Evolutionary conservation across 2,329 filamentous ascomycete species (phyloP).

Genomic region (Neofusicoccum kwambonambiense): DNA sequence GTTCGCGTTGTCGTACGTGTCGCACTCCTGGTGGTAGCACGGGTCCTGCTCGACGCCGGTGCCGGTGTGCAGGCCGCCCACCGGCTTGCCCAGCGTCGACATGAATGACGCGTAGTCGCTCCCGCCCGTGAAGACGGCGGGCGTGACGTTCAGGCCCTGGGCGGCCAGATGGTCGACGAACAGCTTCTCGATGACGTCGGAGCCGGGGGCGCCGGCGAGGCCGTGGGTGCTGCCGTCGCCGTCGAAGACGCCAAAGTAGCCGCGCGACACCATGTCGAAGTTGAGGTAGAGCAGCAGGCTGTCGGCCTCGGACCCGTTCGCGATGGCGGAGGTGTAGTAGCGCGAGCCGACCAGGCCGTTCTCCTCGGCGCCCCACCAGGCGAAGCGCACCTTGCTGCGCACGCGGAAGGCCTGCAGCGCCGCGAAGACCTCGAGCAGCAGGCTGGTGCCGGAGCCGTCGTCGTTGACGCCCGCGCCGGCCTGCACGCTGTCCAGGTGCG

Average conservation of each 20-base stretch:
- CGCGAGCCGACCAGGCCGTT: constrained; percentile 58
- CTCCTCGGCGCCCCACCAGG: constrained; percentile 68
- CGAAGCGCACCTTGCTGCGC: constrained; percentile 66
- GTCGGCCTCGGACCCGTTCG: constrained; percentile 53
- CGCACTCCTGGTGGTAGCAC: constrained; percentile 39
- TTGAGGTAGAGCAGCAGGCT: constrained; percentile 68
- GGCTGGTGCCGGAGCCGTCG: constrained; percentile 47
- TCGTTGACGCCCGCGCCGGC: constrained; percentile 58
- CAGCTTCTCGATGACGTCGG: constrained; percentile 34
- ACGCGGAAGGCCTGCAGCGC: constrained; percentile 59
- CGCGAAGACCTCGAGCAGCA: constrained; percentile 61
- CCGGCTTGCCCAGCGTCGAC: constrained; percentile 34
- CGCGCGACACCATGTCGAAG: constrained; percentile 58
- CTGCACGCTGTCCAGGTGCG: constrained; percentile 24
- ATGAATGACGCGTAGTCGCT: constrained; percentile 36
- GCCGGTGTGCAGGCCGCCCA: constrained; percentile 39
- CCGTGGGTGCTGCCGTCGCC: constrained; percentile 30
- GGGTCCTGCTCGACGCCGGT: constrained; percentile 29
- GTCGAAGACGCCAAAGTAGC: constrained; percentile 20
- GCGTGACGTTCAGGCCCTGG: constrained; percentile 27
- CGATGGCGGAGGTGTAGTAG: constrained; percentile 49
- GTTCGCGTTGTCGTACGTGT: constrained; percentile 35
- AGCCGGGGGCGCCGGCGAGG: constrained; percentile 27
- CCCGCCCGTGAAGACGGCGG: constrained; percentile 32
- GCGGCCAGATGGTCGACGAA: constrained; percentile 32